Evolutionary conservation across 805 yeast genomes (phyloP).

Genomic region (Sugiyamaella boreocaroliniensis): DNA sequence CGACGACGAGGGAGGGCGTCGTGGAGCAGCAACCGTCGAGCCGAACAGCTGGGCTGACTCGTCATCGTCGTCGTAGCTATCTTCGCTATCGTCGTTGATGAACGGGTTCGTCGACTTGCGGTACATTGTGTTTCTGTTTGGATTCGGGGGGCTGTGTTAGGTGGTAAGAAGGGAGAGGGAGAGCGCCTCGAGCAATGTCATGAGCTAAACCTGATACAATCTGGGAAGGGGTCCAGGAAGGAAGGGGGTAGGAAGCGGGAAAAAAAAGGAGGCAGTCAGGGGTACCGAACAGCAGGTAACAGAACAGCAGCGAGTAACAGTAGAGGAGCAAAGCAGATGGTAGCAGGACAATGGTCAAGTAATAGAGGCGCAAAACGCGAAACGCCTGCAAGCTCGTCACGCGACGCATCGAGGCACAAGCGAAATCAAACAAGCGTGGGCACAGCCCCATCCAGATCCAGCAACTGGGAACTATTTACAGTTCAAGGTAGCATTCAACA

Average conservation of each 20-base stretch:
- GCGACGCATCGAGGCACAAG: too few species aligned
- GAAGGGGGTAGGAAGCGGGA: too few species aligned
- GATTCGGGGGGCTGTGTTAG: neutral
- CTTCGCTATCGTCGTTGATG: conserved; percentile 13
- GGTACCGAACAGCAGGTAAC: neutral
- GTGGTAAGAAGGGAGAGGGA: neutral
- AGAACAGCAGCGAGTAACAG: neutral
- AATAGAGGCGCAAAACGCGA: too few species aligned
- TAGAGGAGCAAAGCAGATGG: neutral
- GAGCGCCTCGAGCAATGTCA: neutral
- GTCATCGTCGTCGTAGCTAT: conserved; percentile 8
- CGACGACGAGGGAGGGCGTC: conserved; percentile 14
- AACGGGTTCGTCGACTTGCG: conserved; percentile 23
- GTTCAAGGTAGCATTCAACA: too few species aligned
- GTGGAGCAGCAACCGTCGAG: conserved; percentile 6
- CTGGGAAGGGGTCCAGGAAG: too few species aligned
- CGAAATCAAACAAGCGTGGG: too few species aligned
- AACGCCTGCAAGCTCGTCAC: too few species aligned
- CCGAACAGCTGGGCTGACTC: conserved; percentile 1
- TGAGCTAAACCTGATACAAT: too few species aligned
- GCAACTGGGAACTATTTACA: too few species aligned
- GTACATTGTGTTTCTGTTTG: conserved; percentile 11
- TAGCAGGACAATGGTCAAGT: neutral
- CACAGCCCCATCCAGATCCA: too few species aligned
- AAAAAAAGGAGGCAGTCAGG: neutral